Evolutionary conservation across 2,329 filamentous ascomycete species (phyloP), one percentile per base, ranked within the genome.

Genomic region (Aspergillus fumigatiaffinis): DNA sequence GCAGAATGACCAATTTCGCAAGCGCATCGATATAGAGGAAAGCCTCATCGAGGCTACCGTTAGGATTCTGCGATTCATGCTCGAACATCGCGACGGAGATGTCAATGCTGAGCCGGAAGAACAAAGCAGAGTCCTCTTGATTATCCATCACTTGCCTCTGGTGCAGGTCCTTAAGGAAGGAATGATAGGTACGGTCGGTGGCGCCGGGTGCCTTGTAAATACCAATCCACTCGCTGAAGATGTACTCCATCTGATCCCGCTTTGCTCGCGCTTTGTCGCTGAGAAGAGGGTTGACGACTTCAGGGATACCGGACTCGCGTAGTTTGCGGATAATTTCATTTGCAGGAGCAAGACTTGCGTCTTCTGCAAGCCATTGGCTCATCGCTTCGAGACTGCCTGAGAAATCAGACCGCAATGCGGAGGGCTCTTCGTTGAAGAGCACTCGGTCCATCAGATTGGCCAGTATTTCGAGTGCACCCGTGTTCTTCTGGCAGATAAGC

Each of bases 151-250:
- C 80, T 60, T 88, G 84, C 62, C 84, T 84, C 56, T 87, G 82
- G 66, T 93, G 88, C 68, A 97, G 79, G 73, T 97, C 93, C 66
- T 89, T 86, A 49, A 97, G 84, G 73, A 97, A 97, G 1, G 90
- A 84, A 5, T 83, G 78, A 54, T 87, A 81, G 0, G 87, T 84
- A 68, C 88, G 89, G 60, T 91, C 88, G 3, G 88, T 87, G 3
- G 88, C 85, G 63, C 87, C 86, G n/a, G 86, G 83, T 66, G 91
- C 90, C 73, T 89, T 89, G 76, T 83, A 88, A 7, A 97, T 83
- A 58, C 88, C 87, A 28, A 93, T 84, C 94, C 94, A 99, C 76
- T 99, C 94, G 47, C 93, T 92, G 68, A 99, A 97, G 21, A 97
- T 83, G 70, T 99, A 97, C 66, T 95, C 91, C 76, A 96, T 86